Conservation (phyloP, 306 rosid species). For the Dryas drummondii region DNA sequence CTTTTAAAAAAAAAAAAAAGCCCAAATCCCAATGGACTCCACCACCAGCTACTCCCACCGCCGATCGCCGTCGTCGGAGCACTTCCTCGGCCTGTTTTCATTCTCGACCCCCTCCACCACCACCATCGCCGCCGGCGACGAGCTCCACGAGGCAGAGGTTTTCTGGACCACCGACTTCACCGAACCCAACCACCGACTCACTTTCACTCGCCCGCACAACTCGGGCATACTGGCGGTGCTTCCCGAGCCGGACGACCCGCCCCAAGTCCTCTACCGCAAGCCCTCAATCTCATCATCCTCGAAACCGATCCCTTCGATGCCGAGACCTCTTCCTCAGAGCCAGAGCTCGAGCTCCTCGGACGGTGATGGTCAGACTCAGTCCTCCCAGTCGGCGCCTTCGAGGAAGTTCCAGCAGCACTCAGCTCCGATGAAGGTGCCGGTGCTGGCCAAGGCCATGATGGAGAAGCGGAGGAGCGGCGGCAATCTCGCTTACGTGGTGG, state of each 20-base stretch:
- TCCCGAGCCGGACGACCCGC: slow-evolving; percentile 34
- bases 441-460: slow-evolving; percentile 31
- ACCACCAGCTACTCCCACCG: slow-evolving; percentile 39
- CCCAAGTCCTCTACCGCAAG: slow-evolving; percentile 41
- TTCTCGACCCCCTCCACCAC: slow-evolving; percentile 18
- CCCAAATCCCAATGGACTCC: slow-evolving; percentile 46
- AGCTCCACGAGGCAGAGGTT: slow-evolving; percentile 71
- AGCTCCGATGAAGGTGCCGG: slow-evolving; percentile 74
- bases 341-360: slow-evolving; percentile 29
- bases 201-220: slow-evolving; percentile 23
- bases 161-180: slow-evolving; percentile 61
- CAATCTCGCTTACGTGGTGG: slow-evolving; percentile 19
- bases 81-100: slow-evolving; percentile 45
- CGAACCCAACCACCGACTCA: slow-evolving; percentile 29
- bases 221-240: slow-evolving; percentile 69
- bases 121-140: slow-evolving; percentile 29
- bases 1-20: neutral
- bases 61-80: slow-evolving; percentile 61
- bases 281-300: slow-evolving; percentile 38
- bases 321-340: slow-evolving; percentile 40
- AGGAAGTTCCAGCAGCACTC: slow-evolving; percentile 59
- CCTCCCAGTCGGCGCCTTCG: slow-evolving; percentile 45
- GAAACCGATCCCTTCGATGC: slow-evolving; percentile 51
- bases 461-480: slow-evolving; percentile 31
- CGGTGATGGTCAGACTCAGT: neutral